Evolutionary conservation across 441 rosid genomes (phyloP).

Genomic region (Dalechampia spathulata): DNA sequence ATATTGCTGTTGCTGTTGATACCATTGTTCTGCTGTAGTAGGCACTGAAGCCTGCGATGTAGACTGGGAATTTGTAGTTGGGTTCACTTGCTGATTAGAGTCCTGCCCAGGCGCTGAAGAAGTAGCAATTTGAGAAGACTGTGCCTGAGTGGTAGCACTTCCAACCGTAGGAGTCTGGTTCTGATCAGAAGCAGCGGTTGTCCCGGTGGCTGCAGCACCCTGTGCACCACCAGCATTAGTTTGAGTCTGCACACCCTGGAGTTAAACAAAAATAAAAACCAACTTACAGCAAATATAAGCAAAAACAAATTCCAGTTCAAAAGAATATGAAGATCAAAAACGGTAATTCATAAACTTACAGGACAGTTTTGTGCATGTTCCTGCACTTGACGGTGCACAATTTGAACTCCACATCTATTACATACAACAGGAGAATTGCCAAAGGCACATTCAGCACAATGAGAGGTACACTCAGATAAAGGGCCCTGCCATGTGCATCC

Average conservation of each 20-base stretch:
- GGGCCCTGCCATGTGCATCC: conserved; percentile 81
- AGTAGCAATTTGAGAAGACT: conserved; percentile 31
- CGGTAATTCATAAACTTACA: conserved; percentile 44
- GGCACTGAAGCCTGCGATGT: conserved; percentile 33
- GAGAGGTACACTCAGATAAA: conserved; percentile 54
- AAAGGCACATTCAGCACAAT: conserved; percentile 68
- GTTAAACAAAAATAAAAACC: conserved; percentile 1
- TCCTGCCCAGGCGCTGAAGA: conserved; percentile 31
- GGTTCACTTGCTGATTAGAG: conserved; percentile 25
- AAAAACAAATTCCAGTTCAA: not conserved
- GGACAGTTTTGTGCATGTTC: conserved; percentile 77
- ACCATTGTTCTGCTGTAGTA: conserved; percentile 61
- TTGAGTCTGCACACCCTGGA: conserved; percentile 58
- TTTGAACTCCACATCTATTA: conserved; percentile 56
- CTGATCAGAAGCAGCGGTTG: conserved; percentile 26
- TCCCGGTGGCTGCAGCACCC: conserved; percentile 29
- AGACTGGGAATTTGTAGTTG: conserved; percentile 33
- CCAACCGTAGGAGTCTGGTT: conserved; percentile 24
- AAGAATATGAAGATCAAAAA: not conserved
- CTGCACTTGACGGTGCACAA: conserved; percentile 66
- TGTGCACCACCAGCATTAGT: conserved; percentile 34
- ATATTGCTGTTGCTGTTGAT: conserved; percentile 62
- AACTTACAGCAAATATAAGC: not conserved
- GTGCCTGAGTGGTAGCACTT: conserved; percentile 31
- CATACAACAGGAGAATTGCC: conserved; percentile 72